Evolutionary conservation across 495 filamentous ascomycete species (phyloP), one percentile per base, ranked within the genome.

Genomic region (Astrothelium subdiscretum): DNA sequence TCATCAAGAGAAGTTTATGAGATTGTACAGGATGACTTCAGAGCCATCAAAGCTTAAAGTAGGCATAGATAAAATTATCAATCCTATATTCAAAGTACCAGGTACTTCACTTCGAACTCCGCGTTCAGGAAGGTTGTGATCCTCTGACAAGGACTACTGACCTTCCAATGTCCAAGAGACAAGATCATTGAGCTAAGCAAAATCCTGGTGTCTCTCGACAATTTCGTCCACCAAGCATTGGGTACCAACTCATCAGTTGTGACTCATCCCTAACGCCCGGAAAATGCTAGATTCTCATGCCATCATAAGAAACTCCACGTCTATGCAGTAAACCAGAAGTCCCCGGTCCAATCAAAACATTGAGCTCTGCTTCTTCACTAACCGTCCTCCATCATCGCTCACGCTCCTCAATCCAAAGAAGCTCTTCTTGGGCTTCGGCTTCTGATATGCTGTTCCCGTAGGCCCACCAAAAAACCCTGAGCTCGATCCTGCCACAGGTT

Each of bases 381-480:
- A n/a, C 20, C 60, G 52, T 32, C 26, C 62, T 18, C 26, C 52
- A 42, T 68, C 67, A 29, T 68, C 67, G 20, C 64, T 64, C 61
- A 42, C 61, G 57, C 61, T 64, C 62, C 73, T 69, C 62, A 75
- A 60, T 3, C 69, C 70, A 67, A 70, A 75, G 57, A 75, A 74
- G 58, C 71, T 73, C 67, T 69, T 74, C 67, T 75, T 75, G 62
- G 63, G 59, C 63, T 58, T 67, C 63, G 62, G 62, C 32, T 31
- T 26, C 26, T n/a, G 35, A 38, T 29, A 35, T 10, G 24, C 20
- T 42, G 12, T 38, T 2, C 27, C 54, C 42, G 61, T 32, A 54
- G 24, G 62, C 8, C 65, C 67, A 52, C 62, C 62, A 59, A 67
- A 65, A 27, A 63, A 32, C n/a, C 62, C 18, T n/a, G 58, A 35